Base-by-base conservation (phyloP, 2,329 filamentous ascomycete genomes). In the Neonectria punicea region DNA sequence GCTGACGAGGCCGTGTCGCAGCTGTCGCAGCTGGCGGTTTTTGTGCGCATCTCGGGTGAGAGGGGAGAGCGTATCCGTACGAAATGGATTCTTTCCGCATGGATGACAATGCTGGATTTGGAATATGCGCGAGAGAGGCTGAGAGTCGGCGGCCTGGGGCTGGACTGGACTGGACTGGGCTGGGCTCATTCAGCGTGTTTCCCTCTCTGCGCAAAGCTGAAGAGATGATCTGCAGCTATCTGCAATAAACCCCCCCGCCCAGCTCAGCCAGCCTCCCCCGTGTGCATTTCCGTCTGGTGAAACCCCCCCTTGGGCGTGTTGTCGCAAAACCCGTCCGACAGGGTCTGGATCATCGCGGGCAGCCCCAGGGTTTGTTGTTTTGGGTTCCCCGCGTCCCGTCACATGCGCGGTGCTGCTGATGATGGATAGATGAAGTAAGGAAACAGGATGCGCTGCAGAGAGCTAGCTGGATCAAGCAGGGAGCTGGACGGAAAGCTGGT, bases 331-430 rank as follows among this genome's bases (percentile, higher is more conserved):
- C 44, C 20, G 5, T 16, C 47, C n/a, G n/a, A 18, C 28, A 32
- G 47, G 49, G 49, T 14, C 49, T 51, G 10, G 49, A 20, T 32
- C 49, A 51, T 51, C 28, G 30, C 13, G n/a, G 49, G 46, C 9
- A 8, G 46, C 25, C 25, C 22, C 5, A 25, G 22, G 34, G 34
- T 8, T 16, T 53, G 25, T 25, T 5, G 5, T 53, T 53, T 14
- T 39, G 34, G 47, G 53, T 58, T 58, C 61, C 61, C 61, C 61
- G 56, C 61, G 50, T 25, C 25, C 43, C 46, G 50, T 64, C 61
- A 64, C 61, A 64, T 64, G 61, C 50, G 43, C 46, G 20, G 10
- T 32, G 59, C 53, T 46, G 53, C 53, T 46, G 53, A 53, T 59
- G 47, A 59, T 59, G 56, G 56, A 53, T 44, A 6, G 20, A 58